Conservation (phyloP, 169 alveolate genomes). For the Neospora caninum region DNA sequence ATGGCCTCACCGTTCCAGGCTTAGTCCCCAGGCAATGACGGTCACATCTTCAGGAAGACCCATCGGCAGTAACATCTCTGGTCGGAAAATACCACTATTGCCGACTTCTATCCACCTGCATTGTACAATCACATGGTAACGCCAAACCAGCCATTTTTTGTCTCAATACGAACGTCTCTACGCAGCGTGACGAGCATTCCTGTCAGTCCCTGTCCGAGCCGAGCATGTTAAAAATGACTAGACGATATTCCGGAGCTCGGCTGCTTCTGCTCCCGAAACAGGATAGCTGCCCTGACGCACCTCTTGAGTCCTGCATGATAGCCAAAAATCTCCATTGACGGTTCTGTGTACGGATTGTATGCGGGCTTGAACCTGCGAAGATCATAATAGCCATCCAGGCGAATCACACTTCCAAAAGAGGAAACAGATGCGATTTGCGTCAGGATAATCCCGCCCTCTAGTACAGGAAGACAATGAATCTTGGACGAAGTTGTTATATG, state of each 20-base stretch:
- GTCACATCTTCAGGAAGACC: constrained; percentile 97
- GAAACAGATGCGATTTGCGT: too few relatives aligned
- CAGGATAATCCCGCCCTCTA: too few relatives aligned
- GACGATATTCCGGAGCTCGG: not conserved
- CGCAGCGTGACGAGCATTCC: not conserved
- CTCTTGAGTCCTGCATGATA: constrained; percentile 94
- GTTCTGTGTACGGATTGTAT: constrained; percentile 99
- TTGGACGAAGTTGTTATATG: too few relatives aligned
- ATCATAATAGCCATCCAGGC: not conserved
- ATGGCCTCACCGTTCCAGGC: constrained; percentile 90
- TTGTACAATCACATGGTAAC: too few relatives aligned
- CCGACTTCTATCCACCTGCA: constrained; percentile 98
- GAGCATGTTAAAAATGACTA: too few relatives aligned
- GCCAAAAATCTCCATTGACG: constrained; percentile 99
- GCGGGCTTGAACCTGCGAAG: constrained; percentile 97
- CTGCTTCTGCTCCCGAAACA: not conserved
- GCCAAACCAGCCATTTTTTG: not conserved
- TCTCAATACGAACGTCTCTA: not conserved
- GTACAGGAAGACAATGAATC: too few relatives aligned
- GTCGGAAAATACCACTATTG: constrained; percentile 99
- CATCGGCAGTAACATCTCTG: constrained; percentile 99
- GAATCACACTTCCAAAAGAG: too few relatives aligned
- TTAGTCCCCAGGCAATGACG: constrained; percentile 99
- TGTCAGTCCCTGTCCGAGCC: too few relatives aligned
- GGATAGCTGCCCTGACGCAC: constrained; percentile 11